phyloP scores from a whole-genome alignment of 371 early-diverging fungal genomes.

The Mortierella sp. region DNA sequence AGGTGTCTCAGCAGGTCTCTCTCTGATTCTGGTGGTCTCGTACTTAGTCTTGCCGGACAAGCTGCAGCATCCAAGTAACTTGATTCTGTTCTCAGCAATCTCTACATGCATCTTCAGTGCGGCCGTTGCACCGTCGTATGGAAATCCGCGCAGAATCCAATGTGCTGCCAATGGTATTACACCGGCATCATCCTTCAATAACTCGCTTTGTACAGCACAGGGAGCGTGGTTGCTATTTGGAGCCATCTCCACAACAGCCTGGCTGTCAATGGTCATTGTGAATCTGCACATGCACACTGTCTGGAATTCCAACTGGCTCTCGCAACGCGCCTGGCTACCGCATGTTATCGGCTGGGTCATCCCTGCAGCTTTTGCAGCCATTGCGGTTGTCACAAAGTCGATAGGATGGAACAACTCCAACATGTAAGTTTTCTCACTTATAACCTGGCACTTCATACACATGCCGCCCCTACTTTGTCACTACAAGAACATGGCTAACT shows the following conservation, averaged over 20 bases:
- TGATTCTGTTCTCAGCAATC: slow-evolving; percentile 23
- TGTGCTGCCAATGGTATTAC: slow-evolving; percentile 57
- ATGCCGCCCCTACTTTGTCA: too few species aligned
- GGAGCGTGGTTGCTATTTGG: slow-evolving; percentile 66
- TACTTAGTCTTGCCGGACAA: slow-evolving; percentile 23
- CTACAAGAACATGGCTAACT: too few species aligned
- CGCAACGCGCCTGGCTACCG: slow-evolving; percentile 59
- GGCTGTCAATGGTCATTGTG: slow-evolving; percentile 68
- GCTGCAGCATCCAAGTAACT: slow-evolving; percentile 17
- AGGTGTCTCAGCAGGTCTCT: slow-evolving; percentile 59
- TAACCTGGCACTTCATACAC: too few species aligned
- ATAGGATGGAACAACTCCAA: slow-evolving; percentile 40
- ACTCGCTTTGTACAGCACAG: slow-evolving; percentile 66
- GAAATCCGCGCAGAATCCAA: slow-evolving; percentile 60
- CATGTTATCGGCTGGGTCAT: slow-evolving; percentile 68
- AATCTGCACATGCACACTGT: slow-evolving; percentile 74
- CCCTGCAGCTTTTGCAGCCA: slow-evolving; percentile 62
- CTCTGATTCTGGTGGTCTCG: slow-evolving; percentile 63
- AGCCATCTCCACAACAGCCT: slow-evolving; percentile 66
- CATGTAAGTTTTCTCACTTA: slow-evolving; percentile 22
- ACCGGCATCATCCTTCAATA: slow-evolving; percentile 61
- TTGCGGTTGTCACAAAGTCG: slow-evolving; percentile 53
- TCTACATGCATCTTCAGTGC: slow-evolving; percentile 12
- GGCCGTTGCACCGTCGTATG: slow-evolving; percentile 36
- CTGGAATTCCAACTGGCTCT: slow-evolving; percentile 67